These are phyloP conservation scores for Aciculosporium take DNA, from an alignment of 2,329 filamentous ascomycete genomes.

Conservation along the genomic window DNA sequence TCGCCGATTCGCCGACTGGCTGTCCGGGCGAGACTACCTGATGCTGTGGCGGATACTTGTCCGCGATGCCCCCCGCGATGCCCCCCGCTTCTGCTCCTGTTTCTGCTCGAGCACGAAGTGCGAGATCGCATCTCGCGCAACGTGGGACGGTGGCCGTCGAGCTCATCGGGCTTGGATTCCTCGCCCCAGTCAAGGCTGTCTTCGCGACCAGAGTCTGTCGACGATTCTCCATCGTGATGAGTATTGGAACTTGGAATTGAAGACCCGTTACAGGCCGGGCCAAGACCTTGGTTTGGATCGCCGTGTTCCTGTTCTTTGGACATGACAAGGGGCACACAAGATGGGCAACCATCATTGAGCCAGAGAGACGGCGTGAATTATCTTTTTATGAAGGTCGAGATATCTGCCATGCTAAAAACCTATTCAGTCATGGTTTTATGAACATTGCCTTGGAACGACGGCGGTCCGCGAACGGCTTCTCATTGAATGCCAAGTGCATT, in stretches of 20 bases:
- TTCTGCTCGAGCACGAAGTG: slow-evolving; percentile 3
- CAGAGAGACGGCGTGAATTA: not conserved
- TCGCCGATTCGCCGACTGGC: slow-evolving; percentile 19
- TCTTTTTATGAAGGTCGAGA: too few species aligned
- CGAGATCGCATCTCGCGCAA: slow-evolving; percentile 8
- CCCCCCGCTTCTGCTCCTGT: slow-evolving; percentile 5
- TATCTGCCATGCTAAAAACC: not conserved
- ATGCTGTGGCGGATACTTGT: slow-evolving; percentile 5
- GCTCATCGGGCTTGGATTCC: slow-evolving; percentile 4
- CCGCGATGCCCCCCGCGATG: slow-evolving; percentile 5
- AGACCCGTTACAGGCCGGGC: not conserved
- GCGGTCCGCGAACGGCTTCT: not conserved
- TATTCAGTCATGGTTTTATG: not conserved
- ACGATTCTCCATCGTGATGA: not conserved
- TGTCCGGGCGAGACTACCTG: slow-evolving; percentile 10
- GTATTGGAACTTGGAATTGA: not conserved
- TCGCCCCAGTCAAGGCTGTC: not conserved
- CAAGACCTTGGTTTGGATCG: not conserved
- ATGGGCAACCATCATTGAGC: not conserved
- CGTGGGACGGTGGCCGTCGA: slow-evolving; percentile 10
- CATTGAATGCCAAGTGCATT: not conserved
- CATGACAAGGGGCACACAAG: not conserved
- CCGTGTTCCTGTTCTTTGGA: not conserved
- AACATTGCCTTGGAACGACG: not conserved
- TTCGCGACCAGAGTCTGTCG: not conserved